Conservation (phyloP, 2,329 filamentous ascomycete genomes). For the Hypomyces rosellus region DNA sequence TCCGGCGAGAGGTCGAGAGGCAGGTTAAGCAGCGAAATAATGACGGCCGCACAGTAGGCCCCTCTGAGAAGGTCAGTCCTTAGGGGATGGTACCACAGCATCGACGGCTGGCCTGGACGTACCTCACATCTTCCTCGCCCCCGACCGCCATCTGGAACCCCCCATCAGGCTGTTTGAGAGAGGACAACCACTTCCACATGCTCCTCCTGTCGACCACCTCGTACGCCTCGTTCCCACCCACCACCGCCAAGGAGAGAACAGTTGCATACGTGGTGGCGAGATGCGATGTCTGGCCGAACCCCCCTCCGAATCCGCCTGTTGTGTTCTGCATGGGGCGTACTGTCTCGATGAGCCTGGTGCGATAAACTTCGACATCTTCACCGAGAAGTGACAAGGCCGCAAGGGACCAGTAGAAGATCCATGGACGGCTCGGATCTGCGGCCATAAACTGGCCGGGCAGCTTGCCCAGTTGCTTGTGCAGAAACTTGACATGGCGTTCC, state of each 20-base stretch:
- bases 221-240: conserved; percentile 69
- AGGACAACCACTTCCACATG: conserved; percentile 88
- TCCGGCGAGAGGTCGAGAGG: conserved; percentile 72
- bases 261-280: conserved; percentile 84
- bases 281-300: conserved; percentile 86
- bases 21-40: conserved; percentile 76
- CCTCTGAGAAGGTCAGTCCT: conserved; percentile 48
- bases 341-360: conserved; percentile 65
- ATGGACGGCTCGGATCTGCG: conserved; percentile 83
- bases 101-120: conserved; percentile 26
- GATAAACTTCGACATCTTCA: conserved; percentile 63
- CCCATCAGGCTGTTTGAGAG: conserved; percentile 78
- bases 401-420: conserved; percentile 91
- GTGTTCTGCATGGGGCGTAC: conserved; percentile 76
- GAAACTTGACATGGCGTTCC: conserved; percentile 53
- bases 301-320: conserved; percentile 83
- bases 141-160: conserved; percentile 83
- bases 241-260: conserved; percentile 69
- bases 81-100: conserved; percentile 14
- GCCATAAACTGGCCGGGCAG: conserved; percentile 66
- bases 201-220: conserved; percentile 70
- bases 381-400: conserved; percentile 69
- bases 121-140: conserved; percentile 90
- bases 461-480: conserved; percentile 50
- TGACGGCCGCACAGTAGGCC: conserved; percentile 83